phyloP scores from a whole-genome alignment of 2,329 filamentous ascomycete species.

The Colletotrichum salicis region DNA sequence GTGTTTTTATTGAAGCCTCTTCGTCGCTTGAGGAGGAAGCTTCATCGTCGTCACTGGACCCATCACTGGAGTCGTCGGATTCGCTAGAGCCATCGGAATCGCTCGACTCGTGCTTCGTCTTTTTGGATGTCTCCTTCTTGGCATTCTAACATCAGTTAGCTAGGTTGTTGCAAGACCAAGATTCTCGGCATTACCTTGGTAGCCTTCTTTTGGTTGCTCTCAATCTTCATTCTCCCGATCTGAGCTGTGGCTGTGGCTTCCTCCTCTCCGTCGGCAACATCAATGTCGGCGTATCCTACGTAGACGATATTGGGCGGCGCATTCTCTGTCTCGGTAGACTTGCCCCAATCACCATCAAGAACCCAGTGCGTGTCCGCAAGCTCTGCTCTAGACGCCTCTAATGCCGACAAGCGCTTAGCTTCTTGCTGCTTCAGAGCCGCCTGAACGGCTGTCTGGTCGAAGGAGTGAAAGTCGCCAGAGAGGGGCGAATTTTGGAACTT shows the following conservation, averaged over 20 bases:
- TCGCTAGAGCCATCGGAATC: conserved; percentile 40
- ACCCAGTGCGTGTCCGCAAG: conserved; percentile 81
- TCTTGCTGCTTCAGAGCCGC: conserved; percentile 75
- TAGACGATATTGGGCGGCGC: conserved; percentile 68
- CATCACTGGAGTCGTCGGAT: conserved; percentile 26
- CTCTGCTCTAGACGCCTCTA: conserved; percentile 71
- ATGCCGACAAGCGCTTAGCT: conserved; percentile 68
- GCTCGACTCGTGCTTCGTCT: conserved; percentile 34
- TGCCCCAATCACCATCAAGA: conserved; percentile 60
- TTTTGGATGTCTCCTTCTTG: conserved; percentile 30
- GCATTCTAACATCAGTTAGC: conserved; percentile 36
- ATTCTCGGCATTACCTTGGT: conserved; percentile 41
- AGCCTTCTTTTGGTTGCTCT: conserved; percentile 42
- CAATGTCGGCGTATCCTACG: conserved; percentile 63
- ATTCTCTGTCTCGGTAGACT: conserved; percentile 13
- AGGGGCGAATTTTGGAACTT: conserved; percentile 55
- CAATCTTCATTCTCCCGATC: conserved; percentile 50
- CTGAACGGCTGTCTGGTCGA: conserved; percentile 70
- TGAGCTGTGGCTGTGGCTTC: conserved; percentile 47
- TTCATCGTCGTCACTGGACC: conserved; percentile 28
- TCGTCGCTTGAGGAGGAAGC: conserved; percentile 14
- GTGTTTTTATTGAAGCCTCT: conserved; percentile 11
- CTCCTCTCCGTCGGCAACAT: conserved; percentile 46
- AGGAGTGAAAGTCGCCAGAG: conserved; percentile 51
- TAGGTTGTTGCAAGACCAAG: neutral